Evolutionary conservation across 352 stramenopile genomes (phyloP), one percentile per base, ranked within the genome.

Genomic region (Thalassiosira hispida): DNA sequence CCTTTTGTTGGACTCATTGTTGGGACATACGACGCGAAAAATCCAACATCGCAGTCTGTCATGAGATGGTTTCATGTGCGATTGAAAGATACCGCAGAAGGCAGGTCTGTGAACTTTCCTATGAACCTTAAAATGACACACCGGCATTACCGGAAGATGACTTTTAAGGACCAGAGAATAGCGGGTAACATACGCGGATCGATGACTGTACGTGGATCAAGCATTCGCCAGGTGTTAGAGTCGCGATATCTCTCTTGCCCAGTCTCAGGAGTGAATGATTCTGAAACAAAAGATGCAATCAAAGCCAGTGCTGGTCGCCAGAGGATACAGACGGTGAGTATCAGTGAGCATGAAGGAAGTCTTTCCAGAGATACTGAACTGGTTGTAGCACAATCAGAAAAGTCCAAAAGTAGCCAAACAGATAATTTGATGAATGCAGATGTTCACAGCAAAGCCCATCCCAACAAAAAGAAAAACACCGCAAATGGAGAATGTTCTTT

Each of bases 1-100:
- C 96, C 95, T 31, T 98, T 98, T 89, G 92, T 98, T 4, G 96
- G 96, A 4, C 79, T 98, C 0, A 98, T 98, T 70, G 92, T 98
- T 33, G 94, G 94, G 7, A 97, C 96, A 25, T 98, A 98, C 78
- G 96, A 98, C 66, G 35, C 33, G 16, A 53, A 65, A n/a, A 77
- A 77, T 66, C 63, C 57, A 46, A 64, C 51, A 14, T 70, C 77
- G 29, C 60, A 84, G 44, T 78, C 63, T 20, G 64, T 84, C 7
- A 81, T 80, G 77, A 68, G 72, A 38, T 84, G 77, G 77, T 84
- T 84, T 68, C 70, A 84, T 64, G 62, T 76, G 8, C 76, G 35
- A 62, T 47, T 57, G 33, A 71, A 77, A 63, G 49, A 68, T 22
- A 70, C 63, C 22, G 40, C 61, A 63, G 51, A 66, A 14, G 38